These are phyloP conservation scores for Begonia fuchsioides DNA, from an alignment of 306 rosid species.

Conservation along the genomic window DNA sequence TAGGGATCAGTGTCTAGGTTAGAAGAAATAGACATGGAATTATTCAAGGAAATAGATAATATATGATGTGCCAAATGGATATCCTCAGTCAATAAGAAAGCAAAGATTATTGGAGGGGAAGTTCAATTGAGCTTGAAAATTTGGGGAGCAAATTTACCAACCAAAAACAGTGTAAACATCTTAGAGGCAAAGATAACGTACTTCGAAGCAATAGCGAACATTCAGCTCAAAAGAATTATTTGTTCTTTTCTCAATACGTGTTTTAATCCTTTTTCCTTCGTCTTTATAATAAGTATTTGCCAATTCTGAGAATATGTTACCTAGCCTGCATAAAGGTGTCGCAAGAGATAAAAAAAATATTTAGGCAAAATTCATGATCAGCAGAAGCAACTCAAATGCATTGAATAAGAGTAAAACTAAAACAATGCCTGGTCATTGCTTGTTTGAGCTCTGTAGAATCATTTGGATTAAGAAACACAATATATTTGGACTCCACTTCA, in stretches of 20 bases:
- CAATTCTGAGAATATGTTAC: conserved; percentile 49
- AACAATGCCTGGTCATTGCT: conserved; percentile 39
- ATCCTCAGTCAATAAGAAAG: too few species aligned
- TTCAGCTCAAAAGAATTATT: conserved; percentile 42
- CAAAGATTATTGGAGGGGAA: too few species aligned
- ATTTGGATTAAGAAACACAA: conserved; percentile 38
- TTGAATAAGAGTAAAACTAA: neutral
- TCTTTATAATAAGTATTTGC: conserved; percentile 54
- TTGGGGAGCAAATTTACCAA: too few species aligned
- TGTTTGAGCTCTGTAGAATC: conserved; percentile 38
- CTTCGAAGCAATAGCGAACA: conserved; percentile 85
- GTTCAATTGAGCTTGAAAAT: too few species aligned
- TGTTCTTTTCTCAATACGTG: conserved; percentile 66
- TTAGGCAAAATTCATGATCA: neutral
- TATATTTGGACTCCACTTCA: conserved; percentile 64
- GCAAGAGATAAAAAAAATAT: neutral
- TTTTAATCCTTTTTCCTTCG: conserved; percentile 71
- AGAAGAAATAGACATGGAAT: too few species aligned
- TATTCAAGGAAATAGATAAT: too few species aligned
- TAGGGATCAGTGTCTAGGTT: too few species aligned
- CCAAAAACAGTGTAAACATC: neutral
- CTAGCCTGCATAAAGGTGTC: conserved; percentile 37
- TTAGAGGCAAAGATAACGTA: conserved; percentile 15
- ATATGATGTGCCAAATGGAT: too few species aligned
- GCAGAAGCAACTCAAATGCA: neutral